Conservation (phyloP, 768 basidiomycete species). For the Mycena maculata region DNA sequence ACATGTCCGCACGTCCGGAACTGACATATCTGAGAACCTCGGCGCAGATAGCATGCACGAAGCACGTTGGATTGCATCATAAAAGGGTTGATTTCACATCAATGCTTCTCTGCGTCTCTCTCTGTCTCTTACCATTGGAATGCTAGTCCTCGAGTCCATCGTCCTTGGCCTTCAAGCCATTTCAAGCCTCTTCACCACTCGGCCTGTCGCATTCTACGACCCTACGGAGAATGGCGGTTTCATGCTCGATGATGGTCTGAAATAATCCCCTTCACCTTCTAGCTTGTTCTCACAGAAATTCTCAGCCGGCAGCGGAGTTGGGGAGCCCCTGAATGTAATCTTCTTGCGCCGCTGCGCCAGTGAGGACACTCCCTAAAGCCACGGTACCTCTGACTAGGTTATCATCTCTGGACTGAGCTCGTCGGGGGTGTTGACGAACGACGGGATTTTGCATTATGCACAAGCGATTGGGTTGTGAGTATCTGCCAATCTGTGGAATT, state of each 20-base stretch:
- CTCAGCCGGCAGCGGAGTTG: slow-evolving; percentile 44
- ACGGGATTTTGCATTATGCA: slow-evolving; percentile 63
- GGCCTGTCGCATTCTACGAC: slow-evolving; percentile 45
- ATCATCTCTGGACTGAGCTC: slow-evolving; percentile 69
- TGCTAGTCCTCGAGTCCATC: slow-evolving; percentile 26
- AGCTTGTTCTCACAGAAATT: not conserved
- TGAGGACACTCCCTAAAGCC: not conserved
- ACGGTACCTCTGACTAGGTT: slow-evolving; percentile 58
- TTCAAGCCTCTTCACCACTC: slow-evolving; percentile 5
- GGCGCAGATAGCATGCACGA: not conserved
- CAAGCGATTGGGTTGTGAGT: slow-evolving; percentile 66
- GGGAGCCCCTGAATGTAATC: slow-evolving; percentile 59
- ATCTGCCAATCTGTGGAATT: not conserved
- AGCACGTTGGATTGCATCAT: not conserved
- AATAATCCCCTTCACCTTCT: not conserved
- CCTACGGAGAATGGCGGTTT: slow-evolving; percentile 55
- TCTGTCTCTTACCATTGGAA: not conserved
- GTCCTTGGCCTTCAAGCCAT: slow-evolving; percentile 23
- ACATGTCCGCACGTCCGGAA: not conserved
- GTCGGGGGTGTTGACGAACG: slow-evolving; percentile 56
- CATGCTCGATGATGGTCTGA: slow-evolving; percentile 51
- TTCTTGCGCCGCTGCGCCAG: not conserved
- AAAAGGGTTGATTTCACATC: too few relatives aligned
- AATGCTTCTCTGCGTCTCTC: not conserved
- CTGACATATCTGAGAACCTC: slow-evolving; percentile 10